Percentiles rank a stretch among this genome's conserved stretches.
Evolutionary conservation across 306 rosid genomes (phyloP).

Genomic region (Malus asiatica): DNA sequence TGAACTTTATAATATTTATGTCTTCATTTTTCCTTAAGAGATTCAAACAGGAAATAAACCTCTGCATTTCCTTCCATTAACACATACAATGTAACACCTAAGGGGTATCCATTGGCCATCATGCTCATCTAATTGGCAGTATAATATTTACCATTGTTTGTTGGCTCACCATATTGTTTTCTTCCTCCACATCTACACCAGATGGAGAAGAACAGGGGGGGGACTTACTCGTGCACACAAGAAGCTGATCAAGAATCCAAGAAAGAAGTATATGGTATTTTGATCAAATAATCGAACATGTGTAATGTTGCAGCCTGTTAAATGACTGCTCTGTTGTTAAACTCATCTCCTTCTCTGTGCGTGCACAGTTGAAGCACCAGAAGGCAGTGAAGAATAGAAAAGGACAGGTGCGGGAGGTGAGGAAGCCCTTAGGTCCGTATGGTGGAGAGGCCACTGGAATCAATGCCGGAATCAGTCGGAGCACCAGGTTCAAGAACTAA

Average conservation of each 20-base stretch:
- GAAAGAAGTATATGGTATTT: constrained; percentile 88
- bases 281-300: not conserved
- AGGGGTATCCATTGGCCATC: no score
- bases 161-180: not conserved
- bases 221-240: constrained; percentile 71
- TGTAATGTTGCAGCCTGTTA: not conserved
- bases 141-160: not conserved
- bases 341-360: not conserved
- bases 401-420: constrained; percentile 66
- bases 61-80: not conserved
- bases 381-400: constrained; percentile 49
- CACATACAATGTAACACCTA: not conserved
- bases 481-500: constrained; percentile 50
- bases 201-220: constrained; percentile 65
- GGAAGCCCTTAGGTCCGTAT: constrained; percentile 43
- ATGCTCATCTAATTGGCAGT: not conserved
- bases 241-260: constrained; percentile 74
- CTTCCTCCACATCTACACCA: constrained; percentile 17
- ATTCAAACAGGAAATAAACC: not conserved
- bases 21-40: not conserved
- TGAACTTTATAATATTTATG: not conserved
- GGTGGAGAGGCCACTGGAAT: constrained; percentile 82
- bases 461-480: constrained; percentile 62
- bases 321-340: not conserved
- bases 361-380: constrained; percentile 59